Conservation (phyloP, 129 eudicot genomes). For the Cynara cardunculus region DNA sequence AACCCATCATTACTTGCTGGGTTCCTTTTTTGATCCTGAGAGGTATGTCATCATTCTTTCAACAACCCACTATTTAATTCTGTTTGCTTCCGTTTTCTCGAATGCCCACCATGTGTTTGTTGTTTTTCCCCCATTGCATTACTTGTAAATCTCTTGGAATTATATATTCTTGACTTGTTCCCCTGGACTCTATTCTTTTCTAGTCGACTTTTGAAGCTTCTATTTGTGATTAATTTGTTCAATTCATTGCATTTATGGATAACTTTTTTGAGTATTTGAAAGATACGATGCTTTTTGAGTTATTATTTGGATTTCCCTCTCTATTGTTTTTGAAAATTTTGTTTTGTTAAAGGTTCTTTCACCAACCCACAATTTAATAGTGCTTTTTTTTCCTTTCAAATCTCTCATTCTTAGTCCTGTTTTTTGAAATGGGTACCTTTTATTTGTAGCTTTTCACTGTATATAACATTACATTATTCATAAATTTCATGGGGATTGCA, state of each 20-base stretch:
- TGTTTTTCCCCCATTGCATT: not conserved
- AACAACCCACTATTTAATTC: not conserved
- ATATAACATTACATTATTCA: not conserved
- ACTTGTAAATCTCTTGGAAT: not conserved
- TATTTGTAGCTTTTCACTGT: not conserved
- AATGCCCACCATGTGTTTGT: not conserved
- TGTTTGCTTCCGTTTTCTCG: not conserved
- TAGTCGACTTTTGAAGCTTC: not conserved
- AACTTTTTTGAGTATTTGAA: not conserved
- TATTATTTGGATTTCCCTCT: not conserved
- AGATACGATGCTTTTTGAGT: not conserved
- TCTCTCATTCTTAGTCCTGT: not conserved
- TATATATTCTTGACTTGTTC: not conserved
- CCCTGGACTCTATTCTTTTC: not conserved
- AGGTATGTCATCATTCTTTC: not conserved
- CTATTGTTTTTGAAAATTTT: not conserved
- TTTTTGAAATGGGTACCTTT: no score
- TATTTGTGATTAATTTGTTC: not conserved
- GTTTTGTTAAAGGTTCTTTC: not conserved
- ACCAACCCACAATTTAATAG: slow-evolving; percentile 12
- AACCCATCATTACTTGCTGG: slow-evolving; percentile 9
- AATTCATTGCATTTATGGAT: not conserved
- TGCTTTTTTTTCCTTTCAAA: not conserved
- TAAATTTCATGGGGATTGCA: not conserved
- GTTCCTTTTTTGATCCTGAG: not conserved